Base-by-base conservation (phyloP, 2,329 filamentous ascomycete genomes). In the Chrysoporthe deuterocubensis region DNA sequence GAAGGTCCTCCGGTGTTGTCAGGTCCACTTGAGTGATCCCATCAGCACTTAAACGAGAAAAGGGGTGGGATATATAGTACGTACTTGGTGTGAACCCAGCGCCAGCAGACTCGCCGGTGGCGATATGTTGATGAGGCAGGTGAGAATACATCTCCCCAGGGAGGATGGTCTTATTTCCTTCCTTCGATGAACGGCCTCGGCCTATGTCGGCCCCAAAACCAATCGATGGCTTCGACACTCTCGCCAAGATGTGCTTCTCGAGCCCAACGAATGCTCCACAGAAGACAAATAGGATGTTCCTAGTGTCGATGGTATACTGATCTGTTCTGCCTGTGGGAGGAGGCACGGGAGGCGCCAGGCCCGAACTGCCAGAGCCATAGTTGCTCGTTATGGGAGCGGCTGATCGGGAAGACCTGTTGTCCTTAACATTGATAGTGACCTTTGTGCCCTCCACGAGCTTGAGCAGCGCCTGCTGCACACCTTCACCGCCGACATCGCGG, bases 361-460 rank as follows among this genome's bases (percentile, higher is more conserved):
- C 79, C 5, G 83, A 81, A 48, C 80, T 81, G 0, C 82, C 73
- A 1, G 82, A 77, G 46, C 80, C 82, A 70, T 86, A 87, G 70
- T 83, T 87, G 59, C 82, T 83, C 1, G 84, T 86, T 37, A 87
- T 84, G 1, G 85, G 83, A 32, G 79, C 80, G 48, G 84, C 78
- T 6, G 84, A 82, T 16, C 85, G 82, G 2, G 85, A 85, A 1
- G 87, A 87, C 57, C 88, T 85, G 73, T 90, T 92, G 71, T 90
- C 87, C 78, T 97, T 98, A 34, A 95, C 91, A 75, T 94, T 95
- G 42, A 99, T 87, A 52, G 96, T 96, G 13, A 99, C 85, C 34
- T 94, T 97, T 1, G 94, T 97, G 8, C 96, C 96, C 80, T 99
- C 96, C 26, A 99, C 93, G 52, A 99, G 93, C 80, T 98, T 98